Conservation (phyloP, 306 rosid genomes). For the Biancaea sappan region DNA sequence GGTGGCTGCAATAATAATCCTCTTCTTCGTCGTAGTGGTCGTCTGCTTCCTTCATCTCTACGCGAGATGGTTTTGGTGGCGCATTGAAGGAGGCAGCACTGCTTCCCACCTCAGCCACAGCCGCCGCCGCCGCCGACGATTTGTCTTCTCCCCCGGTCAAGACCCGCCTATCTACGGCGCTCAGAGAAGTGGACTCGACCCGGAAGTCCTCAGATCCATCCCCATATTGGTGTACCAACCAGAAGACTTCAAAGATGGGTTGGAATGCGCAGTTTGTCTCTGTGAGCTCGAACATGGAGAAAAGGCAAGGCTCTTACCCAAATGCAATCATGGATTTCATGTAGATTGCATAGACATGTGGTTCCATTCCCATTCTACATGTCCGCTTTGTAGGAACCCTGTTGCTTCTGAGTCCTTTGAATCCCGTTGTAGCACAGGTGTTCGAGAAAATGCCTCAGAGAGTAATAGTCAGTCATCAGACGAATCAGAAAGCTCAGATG, state of each 20-base stretch:
- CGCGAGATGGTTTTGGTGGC: constrained; percentile 70
- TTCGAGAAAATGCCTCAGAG: constrained; percentile 5
- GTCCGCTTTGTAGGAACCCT: constrained; percentile 82
- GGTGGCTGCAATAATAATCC: constrained; percentile 54
- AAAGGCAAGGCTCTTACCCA: constrained; percentile 68
- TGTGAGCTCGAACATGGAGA: constrained; percentile 74
- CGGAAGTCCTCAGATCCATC: constrained; percentile 56
- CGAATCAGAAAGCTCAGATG: constrained; percentile 40
- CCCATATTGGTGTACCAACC: constrained; percentile 54
- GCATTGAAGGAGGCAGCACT: constrained; percentile 28
- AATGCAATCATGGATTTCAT: constrained; percentile 90
- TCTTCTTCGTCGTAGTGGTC: constrained; percentile 65
- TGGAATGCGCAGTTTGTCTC: constrained; percentile 92
- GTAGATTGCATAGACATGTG: constrained; percentile 94
- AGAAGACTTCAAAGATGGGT: constrained; percentile 69
- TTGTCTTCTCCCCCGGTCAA: constrained; percentile 55
- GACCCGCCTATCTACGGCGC: constrained; percentile 32
- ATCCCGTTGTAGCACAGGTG: neutral
- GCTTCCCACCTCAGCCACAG: constrained; percentile 37
- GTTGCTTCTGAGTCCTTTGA: constrained; percentile 42
- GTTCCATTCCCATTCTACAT: constrained; percentile 88
- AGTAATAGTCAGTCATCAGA: constrained; percentile 9
- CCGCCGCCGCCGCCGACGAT: constrained; percentile 49
- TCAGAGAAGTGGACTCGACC: constrained; percentile 62
- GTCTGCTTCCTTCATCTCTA: constrained; percentile 68